Base-by-base conservation (phyloP, 108 stramenopile genomes). In the Pseudonitzschia delicatissima region DNA sequence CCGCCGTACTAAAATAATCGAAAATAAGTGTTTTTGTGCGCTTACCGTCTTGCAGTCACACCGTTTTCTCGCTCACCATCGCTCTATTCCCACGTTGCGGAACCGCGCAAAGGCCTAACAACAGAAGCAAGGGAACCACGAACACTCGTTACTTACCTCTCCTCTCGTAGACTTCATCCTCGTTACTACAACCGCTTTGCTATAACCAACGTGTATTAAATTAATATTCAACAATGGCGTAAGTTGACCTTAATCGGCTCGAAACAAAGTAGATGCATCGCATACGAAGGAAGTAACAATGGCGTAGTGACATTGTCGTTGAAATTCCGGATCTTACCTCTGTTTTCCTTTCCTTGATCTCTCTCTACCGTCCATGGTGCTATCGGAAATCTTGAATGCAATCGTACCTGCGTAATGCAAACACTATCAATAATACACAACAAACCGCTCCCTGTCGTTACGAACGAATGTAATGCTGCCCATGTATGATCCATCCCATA, bases 1-100 rank as follows among this genome's bases (percentile, higher is more conserved):
- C 50, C 50, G 23, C 50, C 50, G 50, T 51, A 51, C 50, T 51
- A 51, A 51, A 18, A 42, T 42, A 42, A 42, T 42, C 15, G 11
- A 15, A 42, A 15, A 15, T 42, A 11, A 15, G 40, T 42, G 13
- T 42, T 42, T 11, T 15, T 42, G 40, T 42, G 15, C 40, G 40
- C 15, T 42, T 42, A 42, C 50, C 50, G 27, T 28, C 50, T 44
- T 44, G 42, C 42, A 44, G 42, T 44, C 42, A n/a, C 42, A 44
- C n/a, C 42, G 42, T n/a, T n/a, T n/a, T n/a, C n/a, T n/a, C n/a
- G n/a, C n/a, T 31, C 27, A 23, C 50, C 12, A 0, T 4, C 4
- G 6, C 23, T 23, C 27, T 51, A 25, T 4, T 51, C 9, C 48
- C 28, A 23, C 2, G 15, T 42, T 42, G 1, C 13, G 15, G 15